phyloP scores from a whole-genome alignment of 371 early-diverging fungal genomes.

The Nematocida sp. region DNA sequence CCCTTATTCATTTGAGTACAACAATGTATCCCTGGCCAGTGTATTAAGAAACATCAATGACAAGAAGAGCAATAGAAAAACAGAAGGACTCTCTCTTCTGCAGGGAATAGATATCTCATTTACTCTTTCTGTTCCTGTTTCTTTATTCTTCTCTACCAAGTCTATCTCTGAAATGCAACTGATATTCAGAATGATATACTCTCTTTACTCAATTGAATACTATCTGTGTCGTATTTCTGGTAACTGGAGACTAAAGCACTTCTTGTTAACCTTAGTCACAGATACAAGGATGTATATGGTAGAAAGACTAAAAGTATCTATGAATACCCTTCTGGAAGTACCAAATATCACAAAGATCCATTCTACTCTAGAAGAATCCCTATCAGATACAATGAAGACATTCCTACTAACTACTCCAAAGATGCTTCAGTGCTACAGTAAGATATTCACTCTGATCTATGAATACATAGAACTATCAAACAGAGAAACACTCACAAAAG shows the following conservation, averaged over 20 bases:
- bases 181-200: conserved; percentile 39
- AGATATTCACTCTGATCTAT: conserved; percentile 32
- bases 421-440: conserved; percentile 34
- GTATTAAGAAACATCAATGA: conserved; percentile 15
- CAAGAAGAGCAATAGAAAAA: not conserved
- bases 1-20: conserved; percentile 3
- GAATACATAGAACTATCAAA: conserved; percentile 25
- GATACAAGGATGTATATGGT: conserved; percentile 33
- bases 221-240: not conserved
- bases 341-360: not conserved
- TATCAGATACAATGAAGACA: conserved; percentile 15
- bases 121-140: conserved; percentile 7
- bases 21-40: conserved; percentile 8
- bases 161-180: conserved; percentile 17
- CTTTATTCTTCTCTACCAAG: conserved; percentile 43
- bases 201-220: conserved; percentile 41
- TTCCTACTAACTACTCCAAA: conserved; percentile 37
- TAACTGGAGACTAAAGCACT: conserved; percentile 24
- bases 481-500: conserved; percentile 17
- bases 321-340: not conserved
- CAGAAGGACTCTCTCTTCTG: conserved; percentile 12
- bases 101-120: conserved; percentile 31
- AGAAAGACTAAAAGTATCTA: not conserved
- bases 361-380: conserved; percentile 1
- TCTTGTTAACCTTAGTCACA: conserved; percentile 32